Conservation (phyloP, 2,329 filamentous ascomycete genomes). For the Beauveria sp. region DNA sequence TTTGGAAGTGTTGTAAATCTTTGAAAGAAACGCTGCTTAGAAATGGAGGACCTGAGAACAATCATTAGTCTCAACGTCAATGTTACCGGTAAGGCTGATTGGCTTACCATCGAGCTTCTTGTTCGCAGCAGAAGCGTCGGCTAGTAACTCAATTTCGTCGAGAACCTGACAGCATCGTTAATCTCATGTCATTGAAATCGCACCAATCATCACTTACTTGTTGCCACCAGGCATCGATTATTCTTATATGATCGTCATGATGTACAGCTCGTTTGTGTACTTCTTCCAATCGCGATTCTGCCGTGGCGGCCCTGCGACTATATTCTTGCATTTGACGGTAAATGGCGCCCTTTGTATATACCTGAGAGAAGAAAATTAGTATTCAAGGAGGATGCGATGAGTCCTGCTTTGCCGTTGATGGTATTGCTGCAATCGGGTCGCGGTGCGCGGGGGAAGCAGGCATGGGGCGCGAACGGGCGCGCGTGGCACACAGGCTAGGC, state of each 20-base stretch:
- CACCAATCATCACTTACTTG: slow-evolving; percentile 54
- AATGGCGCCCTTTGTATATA: slow-evolving; percentile 76
- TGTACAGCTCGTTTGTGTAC: slow-evolving; percentile 69
- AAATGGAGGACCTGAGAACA: slow-evolving; percentile 41
- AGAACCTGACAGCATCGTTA: slow-evolving; percentile 39
- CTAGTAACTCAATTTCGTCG: slow-evolving; percentile 57
- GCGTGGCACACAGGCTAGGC: neutral
- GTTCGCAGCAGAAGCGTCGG: slow-evolving; percentile 40
- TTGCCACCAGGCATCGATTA: slow-evolving; percentile 88
- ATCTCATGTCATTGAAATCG: neutral
- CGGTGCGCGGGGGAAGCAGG: neutral
- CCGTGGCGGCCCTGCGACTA: slow-evolving; percentile 76
- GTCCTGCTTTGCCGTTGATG: neutral
- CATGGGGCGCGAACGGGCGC: neutral
- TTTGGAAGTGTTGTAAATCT: slow-evolving; percentile 65
- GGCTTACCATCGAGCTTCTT: slow-evolving; percentile 34
- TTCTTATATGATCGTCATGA: slow-evolving; percentile 87
- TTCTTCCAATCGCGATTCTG: slow-evolving; percentile 76
- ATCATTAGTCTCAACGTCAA: neutral
- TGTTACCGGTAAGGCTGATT: neutral
- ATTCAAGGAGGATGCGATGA: neutral
- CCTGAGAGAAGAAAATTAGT: slow-evolving; percentile 23
- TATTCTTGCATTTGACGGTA: slow-evolving; percentile 97
- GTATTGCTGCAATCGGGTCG: neutral
- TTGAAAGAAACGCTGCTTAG: slow-evolving; percentile 54